Conservation (phyloP, 106 monocot species). For the Gastrodia elata region DNA sequence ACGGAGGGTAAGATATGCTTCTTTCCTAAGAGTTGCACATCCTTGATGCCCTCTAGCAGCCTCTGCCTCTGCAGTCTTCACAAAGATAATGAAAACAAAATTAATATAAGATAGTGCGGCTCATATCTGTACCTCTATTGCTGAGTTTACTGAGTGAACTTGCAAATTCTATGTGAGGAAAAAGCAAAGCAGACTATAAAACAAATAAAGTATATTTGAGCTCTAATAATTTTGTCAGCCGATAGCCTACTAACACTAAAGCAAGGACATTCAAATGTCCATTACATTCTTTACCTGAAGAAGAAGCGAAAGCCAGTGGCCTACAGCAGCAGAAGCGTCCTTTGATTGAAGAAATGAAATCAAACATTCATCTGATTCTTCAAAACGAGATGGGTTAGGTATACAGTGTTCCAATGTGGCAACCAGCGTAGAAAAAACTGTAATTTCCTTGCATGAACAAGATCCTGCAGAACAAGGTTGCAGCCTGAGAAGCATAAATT, state of each 20-base stretch:
- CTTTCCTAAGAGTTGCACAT: constrained; percentile 62
- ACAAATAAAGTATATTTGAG: background rate
- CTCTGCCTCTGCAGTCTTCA: constrained; percentile 78
- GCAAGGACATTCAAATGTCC: background rate
- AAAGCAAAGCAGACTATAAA: background rate
- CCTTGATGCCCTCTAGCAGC: constrained; percentile 75
- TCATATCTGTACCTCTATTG: background rate
- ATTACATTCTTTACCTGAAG: constrained; percentile 51
- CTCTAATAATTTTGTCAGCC: background rate
- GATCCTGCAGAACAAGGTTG: constrained; percentile 43
- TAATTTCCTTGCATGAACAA: constrained; percentile 49
- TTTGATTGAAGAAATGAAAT: constrained; percentile 77
- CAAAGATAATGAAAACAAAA: constrained; percentile 11
- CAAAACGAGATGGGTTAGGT: constrained; percentile 8
- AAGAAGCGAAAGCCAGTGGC: constrained; percentile 93
- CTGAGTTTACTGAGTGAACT: background rate
- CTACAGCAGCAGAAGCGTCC: constrained; percentile 85
- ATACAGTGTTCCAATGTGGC: constrained; percentile 5
- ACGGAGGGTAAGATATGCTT: constrained; percentile 80
- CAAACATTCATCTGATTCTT: constrained; percentile 57
- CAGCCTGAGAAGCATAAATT: constrained; percentile 54
- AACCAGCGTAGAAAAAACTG: constrained; percentile 7
- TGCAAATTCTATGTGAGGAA: background rate
- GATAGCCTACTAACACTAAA: background rate
- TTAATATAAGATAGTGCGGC: background rate